phyloP scores from a whole-genome alignment of 1,139 yeast species.

The Saccharomyces pastorianus region DNA sequence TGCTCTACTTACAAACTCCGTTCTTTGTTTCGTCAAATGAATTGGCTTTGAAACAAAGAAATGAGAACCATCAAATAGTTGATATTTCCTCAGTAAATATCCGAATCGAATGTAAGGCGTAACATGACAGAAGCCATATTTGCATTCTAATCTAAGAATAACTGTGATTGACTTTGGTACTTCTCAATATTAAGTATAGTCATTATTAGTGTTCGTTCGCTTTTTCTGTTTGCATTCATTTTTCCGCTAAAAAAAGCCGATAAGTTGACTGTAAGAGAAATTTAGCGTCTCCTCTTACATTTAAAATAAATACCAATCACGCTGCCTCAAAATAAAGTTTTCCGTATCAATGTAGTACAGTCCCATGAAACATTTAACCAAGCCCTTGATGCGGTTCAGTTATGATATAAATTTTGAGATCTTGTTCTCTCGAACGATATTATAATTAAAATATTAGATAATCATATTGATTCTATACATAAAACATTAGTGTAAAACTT shows the following conservation, averaged over 20 bases:
- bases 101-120: not conserved
- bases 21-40: constrained; percentile 13
- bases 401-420: not conserved
- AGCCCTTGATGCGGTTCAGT: not conserved
- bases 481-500: not conserved
- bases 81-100: not conserved
- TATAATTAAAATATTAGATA: not conserved
- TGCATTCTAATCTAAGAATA: not conserved
- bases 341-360: not conserved
- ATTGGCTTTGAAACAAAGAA: constrained; percentile 2
- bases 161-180: not conserved
- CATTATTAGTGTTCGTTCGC: no score
- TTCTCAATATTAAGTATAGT: no score
- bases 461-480: not conserved
- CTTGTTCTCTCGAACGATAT: not conserved
- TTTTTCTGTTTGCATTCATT: no score
- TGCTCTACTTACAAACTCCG: constrained; percentile 29
- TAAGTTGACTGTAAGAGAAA: no score
- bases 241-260: no score
- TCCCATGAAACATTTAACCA: no score
- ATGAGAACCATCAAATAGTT: constrained; percentile 9
- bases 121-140: not conserved
- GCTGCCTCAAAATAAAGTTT: no score
- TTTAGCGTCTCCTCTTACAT: no score
- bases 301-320: no score